Evolutionary conservation across 1,284 basidiomycete species (phyloP).

Genomic region (Moesziomyces sp.): DNA sequence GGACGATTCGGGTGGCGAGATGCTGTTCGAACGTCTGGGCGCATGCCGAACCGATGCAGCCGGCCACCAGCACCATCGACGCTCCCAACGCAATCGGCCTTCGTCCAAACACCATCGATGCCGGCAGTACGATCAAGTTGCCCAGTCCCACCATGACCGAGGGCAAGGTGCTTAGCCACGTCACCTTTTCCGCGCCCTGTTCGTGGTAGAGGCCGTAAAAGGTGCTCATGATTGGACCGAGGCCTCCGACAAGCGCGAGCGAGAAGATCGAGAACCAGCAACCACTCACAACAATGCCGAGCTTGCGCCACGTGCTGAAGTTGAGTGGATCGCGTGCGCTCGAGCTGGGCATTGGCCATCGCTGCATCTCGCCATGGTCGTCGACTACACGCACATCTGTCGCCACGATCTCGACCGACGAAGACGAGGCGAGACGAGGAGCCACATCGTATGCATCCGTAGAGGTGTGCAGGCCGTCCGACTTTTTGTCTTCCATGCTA

Average conservation of each 20-base stretch:
- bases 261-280: slow-evolving; percentile 10
- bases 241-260: slow-evolving; percentile 6
- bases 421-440: neutral
- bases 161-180: slow-evolving; percentile 6
- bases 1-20: slow-evolving; percentile 6
- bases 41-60: neutral
- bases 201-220: slow-evolving; percentile 6
- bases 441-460: neutral
- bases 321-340: slow-evolving; percentile 8
- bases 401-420: slow-evolving; percentile 4
- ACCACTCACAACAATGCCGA: slow-evolving; percentile 6
- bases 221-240: slow-evolving; percentile 10
- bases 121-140: slow-evolving; percentile 4
- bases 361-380: slow-evolving; percentile 1
- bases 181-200: slow-evolving; percentile 2
- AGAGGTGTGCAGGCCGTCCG: slow-evolving; percentile 1
- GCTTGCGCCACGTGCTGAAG: slow-evolving; percentile 6
- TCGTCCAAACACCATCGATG: slow-evolving; percentile 2
- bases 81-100: neutral
- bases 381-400: slow-evolving; percentile 1
- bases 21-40: slow-evolving; percentile 6
- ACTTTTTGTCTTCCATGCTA: slow-evolving; percentile 6
- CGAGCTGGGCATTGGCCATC: slow-evolving; percentile 7
- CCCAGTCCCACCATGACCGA: slow-evolving; percentile 6
- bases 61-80: neutral